Base-by-base conservation (phyloP, 2,329 filamentous ascomycete species). In the Fusarium euwallaceae region DNA sequence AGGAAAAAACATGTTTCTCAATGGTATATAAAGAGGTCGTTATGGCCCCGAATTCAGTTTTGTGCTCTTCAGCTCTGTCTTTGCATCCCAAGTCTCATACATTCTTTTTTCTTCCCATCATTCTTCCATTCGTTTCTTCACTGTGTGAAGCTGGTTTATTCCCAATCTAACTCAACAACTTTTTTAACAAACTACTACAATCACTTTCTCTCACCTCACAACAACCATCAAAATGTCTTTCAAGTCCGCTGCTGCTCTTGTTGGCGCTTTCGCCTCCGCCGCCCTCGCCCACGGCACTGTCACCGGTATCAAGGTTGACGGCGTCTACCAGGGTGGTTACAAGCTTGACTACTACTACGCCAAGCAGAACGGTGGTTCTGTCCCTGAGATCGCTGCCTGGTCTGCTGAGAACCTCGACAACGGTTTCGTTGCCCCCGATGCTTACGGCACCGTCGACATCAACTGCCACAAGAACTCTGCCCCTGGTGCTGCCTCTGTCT, bases 341-440 rank as follows among this genome's bases (percentile, higher is more conserved):
- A 69, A 55, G 29, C 63, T 75, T 6, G 70, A 74, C 1, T 77
- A 77, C 29, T 78, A 78, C 71, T 78, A 78, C 60, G 69, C 64
- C 7, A 74, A 78, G 65, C 66, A 73, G 39, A 73, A 76, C 12
- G 67, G 67, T 20, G 51, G 69, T 27, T 16, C 29, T 3, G 66
- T 75, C 4, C 78, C 78, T 16, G 55, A 69, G 22, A 73, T 78
- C 5, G 71, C 77, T 17, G 86, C 84, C n/a, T 87, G 86, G 86
- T 80, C 80, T 17, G 83, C 84, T 4, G 74, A 83, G 67, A 82
- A 86, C 75, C 84, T 84, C 66, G 86, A 87, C 78, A 87, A 88
- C 80, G 88, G 88, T 71, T 88, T 88, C 78, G 86, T 89, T 9
- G 84, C 80, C 27, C 83, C 84, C 41, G 78, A 82, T 64, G 80